Percentiles rank a stretch among this genome's conserved stretches.
These are phyloP conservation scores for Trametes elegans DNA, from an alignment of 768 basidiomycete genomes.

Conservation along the genomic window DNA sequence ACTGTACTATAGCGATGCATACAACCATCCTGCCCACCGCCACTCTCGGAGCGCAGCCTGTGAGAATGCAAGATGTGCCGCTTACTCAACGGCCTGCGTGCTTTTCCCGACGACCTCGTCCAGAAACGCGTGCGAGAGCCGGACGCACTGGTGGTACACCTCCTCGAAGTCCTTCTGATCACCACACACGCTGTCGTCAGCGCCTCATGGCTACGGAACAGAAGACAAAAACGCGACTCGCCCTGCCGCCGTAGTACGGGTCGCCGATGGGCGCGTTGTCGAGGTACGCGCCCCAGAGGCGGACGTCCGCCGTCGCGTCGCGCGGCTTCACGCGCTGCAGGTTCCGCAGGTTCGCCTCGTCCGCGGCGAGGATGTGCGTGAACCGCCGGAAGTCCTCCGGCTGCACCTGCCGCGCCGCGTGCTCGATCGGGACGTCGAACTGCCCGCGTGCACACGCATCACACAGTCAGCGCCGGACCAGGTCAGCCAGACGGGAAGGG, in stretches of 20 bases:
- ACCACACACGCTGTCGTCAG: neutral
- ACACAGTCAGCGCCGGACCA: neutral
- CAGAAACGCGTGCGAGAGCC: constrained; percentile 75
- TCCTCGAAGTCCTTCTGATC: constrained; percentile 69
- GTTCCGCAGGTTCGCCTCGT: constrained; percentile 68
- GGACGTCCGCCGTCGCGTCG: constrained; percentile 59
- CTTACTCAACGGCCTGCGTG: constrained; percentile 4
- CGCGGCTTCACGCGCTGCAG: constrained; percentile 49
- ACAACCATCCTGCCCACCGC: neutral
- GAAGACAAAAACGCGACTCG: constrained; percentile 32
- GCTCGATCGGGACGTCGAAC: constrained; percentile 71
- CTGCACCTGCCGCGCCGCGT: constrained; percentile 62
- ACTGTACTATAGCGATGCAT: constrained; percentile 11
- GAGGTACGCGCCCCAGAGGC: constrained; percentile 79
- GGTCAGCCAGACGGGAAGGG: constrained; percentile 1
- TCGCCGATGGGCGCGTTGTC: constrained; percentile 73
- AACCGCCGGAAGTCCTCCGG: constrained; percentile 69
- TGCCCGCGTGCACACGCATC: constrained; percentile 29
- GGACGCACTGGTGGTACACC: constrained; percentile 74
- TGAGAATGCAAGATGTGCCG: too few species aligned
- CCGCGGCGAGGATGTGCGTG: constrained; percentile 85
- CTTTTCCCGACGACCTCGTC: constrained; percentile 51
- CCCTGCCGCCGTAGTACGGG: constrained; percentile 78
- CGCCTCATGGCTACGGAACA: neutral
- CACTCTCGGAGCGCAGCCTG: neutral